Evolutionary conservation across 2,329 filamentous ascomycete genomes (phyloP), one percentile per base, ranked within the genome.

Genomic region (Cladophialophora bantiana): DNA sequence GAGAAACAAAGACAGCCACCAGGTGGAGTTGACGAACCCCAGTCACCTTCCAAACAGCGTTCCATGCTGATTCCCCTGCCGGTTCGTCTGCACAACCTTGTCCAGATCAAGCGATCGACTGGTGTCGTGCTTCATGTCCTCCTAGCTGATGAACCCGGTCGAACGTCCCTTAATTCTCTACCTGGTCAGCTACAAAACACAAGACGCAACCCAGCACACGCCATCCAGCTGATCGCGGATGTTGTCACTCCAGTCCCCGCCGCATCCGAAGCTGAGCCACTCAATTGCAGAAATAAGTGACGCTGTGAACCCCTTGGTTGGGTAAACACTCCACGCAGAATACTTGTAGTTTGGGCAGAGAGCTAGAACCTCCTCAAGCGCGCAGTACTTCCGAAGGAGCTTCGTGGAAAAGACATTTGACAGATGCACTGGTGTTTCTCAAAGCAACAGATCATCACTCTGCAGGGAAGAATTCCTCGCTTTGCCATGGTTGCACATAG

Each of bases 21-120:
- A 42, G 32, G 35, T 38, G 54, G 38, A 45, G 52, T 31, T 10
- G 18, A 18, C 10, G 32, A 31, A 55, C 40, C 35, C 42, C 18
- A 34, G 63, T 52, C 57, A 62, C 40, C 20, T 38, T 56, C 58
- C 50, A 36, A 48, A 57, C 53, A 9, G 42, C 59, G n/a, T 65
- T 60, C 20, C 53, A 58, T 31, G 38, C 34, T 52, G 34, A 31
- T 54, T 42, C 53, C 58, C 32, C 36, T 50, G 52, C 38, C 58
- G 20, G 40, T 26, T 26, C 45, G 12, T 42, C 31, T 26, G 34
- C 40, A 20, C 45, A 50, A 50, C 45, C 45, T 50, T 50, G 18
- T 48, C 7, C 35, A 10, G 45, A 13, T 36, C 48, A 15, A 48
- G n/a, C 10, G 42, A 48, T 48, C 42, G 42, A 20, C 18, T 20